Percentiles rank a stretch among this genome's conserved stretches.
Evolutionary conservation across 495 filamentous ascomycete species (phyloP).

Genomic region (Massariosphaeria phaeospora): DNA sequence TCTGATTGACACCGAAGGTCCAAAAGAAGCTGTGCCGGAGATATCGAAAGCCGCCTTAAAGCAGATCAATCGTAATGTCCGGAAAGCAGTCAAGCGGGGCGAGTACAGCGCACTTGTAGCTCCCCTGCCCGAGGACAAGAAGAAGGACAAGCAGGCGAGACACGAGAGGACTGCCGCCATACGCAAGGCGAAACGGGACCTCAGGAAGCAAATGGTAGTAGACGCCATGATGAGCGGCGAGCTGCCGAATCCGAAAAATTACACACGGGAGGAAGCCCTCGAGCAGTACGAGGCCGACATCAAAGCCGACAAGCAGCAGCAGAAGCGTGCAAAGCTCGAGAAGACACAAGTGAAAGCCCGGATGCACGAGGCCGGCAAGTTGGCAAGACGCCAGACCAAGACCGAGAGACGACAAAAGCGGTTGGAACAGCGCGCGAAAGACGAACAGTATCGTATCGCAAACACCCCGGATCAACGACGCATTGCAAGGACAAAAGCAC

Average conservation of each 20-base stretch:
- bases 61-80: background rate
- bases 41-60: background rate
- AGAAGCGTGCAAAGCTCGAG: background rate
- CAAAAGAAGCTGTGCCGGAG: background rate
- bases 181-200: slow-evolving; percentile 12
- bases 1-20: background rate
- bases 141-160: slow-evolving; percentile 10
- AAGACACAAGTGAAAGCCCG: slow-evolving; percentile 4
- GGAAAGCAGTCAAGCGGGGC: background rate
- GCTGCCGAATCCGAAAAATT: slow-evolving; percentile 11
- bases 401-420: background rate
- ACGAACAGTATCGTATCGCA: background rate
- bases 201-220: slow-evolving; percentile 5
- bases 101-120: no score
- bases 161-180: slow-evolving; percentile 4
- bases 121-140: no score
- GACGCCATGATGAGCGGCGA: slow-evolving; percentile 11
- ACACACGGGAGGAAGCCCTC: slow-evolving; percentile 3
- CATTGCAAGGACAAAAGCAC: background rate
- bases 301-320: slow-evolving; percentile 14
- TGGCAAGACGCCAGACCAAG: background rate
- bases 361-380: background rate
- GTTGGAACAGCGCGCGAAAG: background rate
- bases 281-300: slow-evolving; percentile 13
- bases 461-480: background rate